Conservation (phyloP, 495 filamentous ascomycete genomes). For the Massariosphaeria phaeospora region DNA sequence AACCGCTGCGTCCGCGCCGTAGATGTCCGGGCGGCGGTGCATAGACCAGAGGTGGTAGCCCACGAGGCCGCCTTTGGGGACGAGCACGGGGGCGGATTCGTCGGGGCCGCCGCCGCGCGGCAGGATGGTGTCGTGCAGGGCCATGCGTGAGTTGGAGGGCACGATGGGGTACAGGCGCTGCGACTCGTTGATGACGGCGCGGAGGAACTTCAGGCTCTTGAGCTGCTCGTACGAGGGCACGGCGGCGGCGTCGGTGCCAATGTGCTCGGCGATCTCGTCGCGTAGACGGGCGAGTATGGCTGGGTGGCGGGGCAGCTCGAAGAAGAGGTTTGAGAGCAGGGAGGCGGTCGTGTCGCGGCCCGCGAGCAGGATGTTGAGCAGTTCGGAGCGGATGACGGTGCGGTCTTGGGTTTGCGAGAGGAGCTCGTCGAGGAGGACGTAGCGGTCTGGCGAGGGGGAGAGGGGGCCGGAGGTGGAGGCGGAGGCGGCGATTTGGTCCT, state of each 20-base stretch:
- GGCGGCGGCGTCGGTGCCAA: neutral
- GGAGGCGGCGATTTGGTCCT: constrained; percentile 4
- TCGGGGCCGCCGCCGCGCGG: constrained; percentile 38
- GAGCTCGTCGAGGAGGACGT: constrained; percentile 40
- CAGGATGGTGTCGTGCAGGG: constrained; percentile 46
- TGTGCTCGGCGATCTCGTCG: constrained; percentile 20
- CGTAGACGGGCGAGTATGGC: constrained; percentile 4
- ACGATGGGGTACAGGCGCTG: constrained; percentile 51
- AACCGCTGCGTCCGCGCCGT: constrained; percentile 46
- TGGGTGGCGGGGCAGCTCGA: constrained; percentile 16
- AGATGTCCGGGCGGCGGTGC: constrained; percentile 52
- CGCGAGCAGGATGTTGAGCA: constrained; percentile 38
- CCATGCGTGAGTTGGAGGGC: constrained; percentile 48
- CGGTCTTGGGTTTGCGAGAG: constrained; percentile 33
- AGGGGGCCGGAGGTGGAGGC: neutral
- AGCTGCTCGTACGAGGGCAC: constrained; percentile 11
- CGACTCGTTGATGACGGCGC: constrained; percentile 24
- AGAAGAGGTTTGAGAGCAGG: constrained; percentile 35
- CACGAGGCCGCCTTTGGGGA: constrained; percentile 44
- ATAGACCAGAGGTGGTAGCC: constrained; percentile 47
- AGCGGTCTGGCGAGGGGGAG: constrained; percentile 31
- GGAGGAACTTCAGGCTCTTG: constrained; percentile 22
- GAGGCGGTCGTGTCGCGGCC: constrained; percentile 39
- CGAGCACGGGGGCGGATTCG: constrained; percentile 40
- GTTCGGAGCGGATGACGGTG: constrained; percentile 34